phyloP scores from a whole-genome alignment of 129 eudicot genomes.

The Helichrysum umbraculigerum region DNA sequence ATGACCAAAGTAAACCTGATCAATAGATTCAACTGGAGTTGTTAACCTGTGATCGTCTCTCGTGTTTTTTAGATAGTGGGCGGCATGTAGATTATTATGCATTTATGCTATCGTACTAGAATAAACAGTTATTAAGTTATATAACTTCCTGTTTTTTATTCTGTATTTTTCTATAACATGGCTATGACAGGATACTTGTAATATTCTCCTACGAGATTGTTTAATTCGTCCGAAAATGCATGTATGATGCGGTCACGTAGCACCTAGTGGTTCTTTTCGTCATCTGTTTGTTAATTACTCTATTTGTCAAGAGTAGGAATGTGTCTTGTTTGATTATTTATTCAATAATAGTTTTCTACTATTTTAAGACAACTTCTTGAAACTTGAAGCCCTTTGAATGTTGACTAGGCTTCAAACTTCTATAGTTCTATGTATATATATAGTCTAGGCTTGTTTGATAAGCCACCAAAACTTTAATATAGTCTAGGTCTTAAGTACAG shows the following conservation, averaged over 20 bases:
- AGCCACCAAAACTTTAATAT: constrained; percentile 6
- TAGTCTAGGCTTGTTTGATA: constrained; percentile 12
- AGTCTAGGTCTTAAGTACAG: background rate
- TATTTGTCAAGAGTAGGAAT: background rate
- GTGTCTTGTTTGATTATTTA: background rate
- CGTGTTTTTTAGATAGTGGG: constrained; percentile 10
- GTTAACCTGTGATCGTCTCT: constrained; percentile 34
- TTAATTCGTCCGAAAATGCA: constrained; percentile 18
- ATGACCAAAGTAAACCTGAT: constrained; percentile 7
- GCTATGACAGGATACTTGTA: constrained; percentile 14
- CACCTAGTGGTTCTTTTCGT: background rate
- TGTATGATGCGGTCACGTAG: background rate
- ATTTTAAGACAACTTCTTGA: constrained; percentile 16
- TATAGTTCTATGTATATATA: background rate
- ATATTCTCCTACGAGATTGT: background rate
- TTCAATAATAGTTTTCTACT: background rate
- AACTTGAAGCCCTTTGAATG: constrained; percentile 13
- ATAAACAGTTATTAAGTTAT: constrained; percentile 7
- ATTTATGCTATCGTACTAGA: constrained; percentile 12
- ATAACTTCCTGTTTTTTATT: background rate
- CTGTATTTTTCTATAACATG: constrained; percentile 15
- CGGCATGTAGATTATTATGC: background rate
- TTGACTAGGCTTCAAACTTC: constrained; percentile 22
- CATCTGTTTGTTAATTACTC: background rate
- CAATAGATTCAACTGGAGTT: constrained; percentile 26